Percentiles rank a stretch among this genome's conserved stretches.
Conservation (phyloP, 805 yeast species). For the Yarrowia keelungensis region DNA sequence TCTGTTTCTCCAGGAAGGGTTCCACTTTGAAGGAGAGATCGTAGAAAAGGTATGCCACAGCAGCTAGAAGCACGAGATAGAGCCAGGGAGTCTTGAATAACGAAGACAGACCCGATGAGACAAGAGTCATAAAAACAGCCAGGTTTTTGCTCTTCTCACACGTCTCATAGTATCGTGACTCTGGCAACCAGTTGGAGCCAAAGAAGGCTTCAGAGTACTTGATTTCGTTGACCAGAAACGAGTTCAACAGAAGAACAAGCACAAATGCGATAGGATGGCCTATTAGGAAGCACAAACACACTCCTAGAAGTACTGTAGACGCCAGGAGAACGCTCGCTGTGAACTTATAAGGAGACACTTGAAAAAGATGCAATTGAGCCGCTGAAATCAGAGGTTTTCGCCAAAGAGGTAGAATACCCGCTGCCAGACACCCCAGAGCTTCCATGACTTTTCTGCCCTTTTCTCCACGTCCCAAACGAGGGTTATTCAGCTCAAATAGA, state of each 20-base stretch:
- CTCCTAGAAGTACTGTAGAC: neutral
- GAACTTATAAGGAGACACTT: slow-evolving; percentile 7
- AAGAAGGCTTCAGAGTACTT: slow-evolving; percentile 3
- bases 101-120: neutral
- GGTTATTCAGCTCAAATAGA: neutral
- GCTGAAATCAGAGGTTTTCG: neutral
- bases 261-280: neutral
- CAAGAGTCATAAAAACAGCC: neutral
- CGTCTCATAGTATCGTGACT: neutral
- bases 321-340: neutral
- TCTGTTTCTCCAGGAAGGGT: neutral
- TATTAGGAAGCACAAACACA: neutral
- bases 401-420: neutral
- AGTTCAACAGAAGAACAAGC: neutral
- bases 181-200: slow-evolving; percentile 20
- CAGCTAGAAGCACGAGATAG: neutral
- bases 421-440: neutral
- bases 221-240: slow-evolving; percentile 22
- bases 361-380: neutral
- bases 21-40: neutral
- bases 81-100: neutral
- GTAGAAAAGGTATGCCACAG: neutral
- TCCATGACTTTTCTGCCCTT: slow-evolving; percentile 16
- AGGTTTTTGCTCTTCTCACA: neutral
- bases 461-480: neutral